Percentiles rank a stretch among this genome's conserved stretches.
Conservation (phyloP, 371 early-diverging fungal genomes). For the Vittaforma corneae region DNA sequence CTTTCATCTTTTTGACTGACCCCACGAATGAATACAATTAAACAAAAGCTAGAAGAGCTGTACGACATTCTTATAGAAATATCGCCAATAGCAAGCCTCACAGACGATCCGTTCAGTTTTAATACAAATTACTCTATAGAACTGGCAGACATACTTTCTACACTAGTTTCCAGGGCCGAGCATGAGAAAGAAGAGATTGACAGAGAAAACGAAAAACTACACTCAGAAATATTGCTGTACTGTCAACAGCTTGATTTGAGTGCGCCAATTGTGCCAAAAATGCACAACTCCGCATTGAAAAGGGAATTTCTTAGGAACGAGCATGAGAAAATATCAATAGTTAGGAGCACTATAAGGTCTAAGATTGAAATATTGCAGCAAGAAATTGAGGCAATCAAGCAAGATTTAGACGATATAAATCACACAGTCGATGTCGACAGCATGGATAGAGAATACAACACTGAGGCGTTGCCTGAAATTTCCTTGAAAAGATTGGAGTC, state of each 20-base stretch:
- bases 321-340: neutral
- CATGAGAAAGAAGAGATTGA: neutral
- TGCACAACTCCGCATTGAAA: neutral
- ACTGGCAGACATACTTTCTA: neutral
- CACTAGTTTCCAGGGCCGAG: neutral
- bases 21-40: too few relatives aligned
- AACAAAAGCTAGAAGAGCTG: too few relatives aligned
- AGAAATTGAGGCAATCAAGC: slow-evolving; percentile 4
- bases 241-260: neutral
- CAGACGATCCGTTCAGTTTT: neutral
- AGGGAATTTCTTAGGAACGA: neutral
- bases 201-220: neutral
- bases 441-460: slow-evolving; percentile 3
- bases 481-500: neutral
- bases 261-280: neutral
- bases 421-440: neutral
- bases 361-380: slow-evolving; percentile 11
- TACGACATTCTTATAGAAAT: too few relatives aligned
- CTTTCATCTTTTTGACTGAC: too few relatives aligned
- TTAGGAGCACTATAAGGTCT: neutral
- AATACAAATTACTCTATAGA: neutral
- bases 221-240: neutral
- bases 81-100: too few relatives aligned
- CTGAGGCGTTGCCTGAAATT: neutral
- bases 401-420: neutral